Evolutionary conservation across 805 yeast species (phyloP).

Genomic region (Trichomonascus vanleenenianus): DNA sequence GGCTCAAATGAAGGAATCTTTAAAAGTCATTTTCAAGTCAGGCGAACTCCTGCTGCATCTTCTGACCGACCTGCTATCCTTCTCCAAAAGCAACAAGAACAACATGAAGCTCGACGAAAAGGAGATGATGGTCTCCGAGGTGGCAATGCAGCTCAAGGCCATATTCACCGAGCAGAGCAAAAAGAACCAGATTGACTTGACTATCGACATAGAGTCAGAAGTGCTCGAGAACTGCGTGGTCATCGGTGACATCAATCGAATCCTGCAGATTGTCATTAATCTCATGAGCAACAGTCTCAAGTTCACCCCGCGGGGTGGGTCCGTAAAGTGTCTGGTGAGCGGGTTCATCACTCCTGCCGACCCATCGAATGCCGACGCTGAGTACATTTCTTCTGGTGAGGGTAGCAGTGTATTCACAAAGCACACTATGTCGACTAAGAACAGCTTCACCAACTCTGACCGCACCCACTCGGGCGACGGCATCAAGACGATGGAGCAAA

Average conservation of each 20-base stretch:
- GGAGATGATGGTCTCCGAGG: slow-evolving; percentile 65
- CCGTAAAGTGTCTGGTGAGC: slow-evolving; percentile 12
- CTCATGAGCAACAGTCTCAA: slow-evolving; percentile 83
- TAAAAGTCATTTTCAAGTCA: slow-evolving; percentile 76
- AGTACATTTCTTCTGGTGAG: neutral
- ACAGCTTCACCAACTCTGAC: neutral
- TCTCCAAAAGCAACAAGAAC: slow-evolving; percentile 78
- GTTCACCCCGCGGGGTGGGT: slow-evolving; percentile 63
- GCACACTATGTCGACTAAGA: neutral
- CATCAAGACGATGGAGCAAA: neutral
- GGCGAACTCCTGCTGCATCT: slow-evolving; percentile 86
- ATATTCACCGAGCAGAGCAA: slow-evolving; percentile 48
- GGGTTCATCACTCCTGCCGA: neutral
- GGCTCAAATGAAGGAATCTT: slow-evolving; percentile 56
- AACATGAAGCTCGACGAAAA: slow-evolving; percentile 76
- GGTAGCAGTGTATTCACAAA: neutral
- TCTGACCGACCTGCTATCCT: slow-evolving; percentile 80
- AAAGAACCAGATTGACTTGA: slow-evolving; percentile 65
- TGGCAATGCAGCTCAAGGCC: slow-evolving; percentile 70
- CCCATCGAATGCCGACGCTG: neutral
- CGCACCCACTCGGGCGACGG: neutral
- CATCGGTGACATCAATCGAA: slow-evolving; percentile 80
- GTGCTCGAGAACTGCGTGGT: slow-evolving; percentile 47
- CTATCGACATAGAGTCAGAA: slow-evolving; percentile 51
- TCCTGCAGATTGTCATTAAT: slow-evolving; percentile 84